Evolutionary conservation across 2,329 filamentous ascomycete genomes (phyloP).

Genomic region (Bipolaris zeicola): DNA sequence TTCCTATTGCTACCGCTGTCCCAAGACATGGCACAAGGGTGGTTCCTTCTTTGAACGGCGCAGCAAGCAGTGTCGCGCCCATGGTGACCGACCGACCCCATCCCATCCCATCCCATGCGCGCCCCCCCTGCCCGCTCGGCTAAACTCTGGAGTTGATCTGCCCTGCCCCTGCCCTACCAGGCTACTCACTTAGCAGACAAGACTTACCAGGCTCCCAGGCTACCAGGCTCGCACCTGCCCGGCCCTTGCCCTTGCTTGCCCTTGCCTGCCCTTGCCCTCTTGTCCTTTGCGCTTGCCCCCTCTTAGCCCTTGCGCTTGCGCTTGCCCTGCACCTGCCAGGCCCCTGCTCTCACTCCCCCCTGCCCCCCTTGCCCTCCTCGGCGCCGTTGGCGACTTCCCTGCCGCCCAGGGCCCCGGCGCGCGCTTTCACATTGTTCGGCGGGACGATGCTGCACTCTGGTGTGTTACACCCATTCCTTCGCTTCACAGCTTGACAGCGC

Average conservation of each 20-base stretch:
- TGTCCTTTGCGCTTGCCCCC: too few relatives aligned
- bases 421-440: conserved; percentile 32
- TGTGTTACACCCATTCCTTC: conserved; percentile 45
- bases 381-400: conserved; percentile 37
- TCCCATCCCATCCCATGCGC: too few relatives aligned
- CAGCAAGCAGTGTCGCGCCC: conserved; percentile 26
- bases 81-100: too few relatives aligned
- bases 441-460: conserved; percentile 38
- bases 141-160: conserved; percentile 31
- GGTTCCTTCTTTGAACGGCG: conserved; percentile 33
- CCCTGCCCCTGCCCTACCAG: conserved; percentile 24
- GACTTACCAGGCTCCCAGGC: not conserved
- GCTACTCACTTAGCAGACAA: too few relatives aligned
- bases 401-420: conserved; percentile 32
- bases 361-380: conserved; percentile 32
- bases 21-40: conserved; percentile 35
- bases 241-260: conserved; percentile 16
- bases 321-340: not conserved
- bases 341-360: conserved; percentile 1
- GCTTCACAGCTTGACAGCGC: conserved; percentile 48
- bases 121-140: conserved; percentile 36
- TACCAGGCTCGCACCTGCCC: conserved; percentile 1
- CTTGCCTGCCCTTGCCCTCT: too few relatives aligned
- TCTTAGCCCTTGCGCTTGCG: too few relatives aligned
- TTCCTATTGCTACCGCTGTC: conserved; percentile 27